These are phyloP conservation scores for Hemileccinum impolitum DNA, from an alignment of 768 basidiomycete genomes.

Conservation along the genomic window DNA sequence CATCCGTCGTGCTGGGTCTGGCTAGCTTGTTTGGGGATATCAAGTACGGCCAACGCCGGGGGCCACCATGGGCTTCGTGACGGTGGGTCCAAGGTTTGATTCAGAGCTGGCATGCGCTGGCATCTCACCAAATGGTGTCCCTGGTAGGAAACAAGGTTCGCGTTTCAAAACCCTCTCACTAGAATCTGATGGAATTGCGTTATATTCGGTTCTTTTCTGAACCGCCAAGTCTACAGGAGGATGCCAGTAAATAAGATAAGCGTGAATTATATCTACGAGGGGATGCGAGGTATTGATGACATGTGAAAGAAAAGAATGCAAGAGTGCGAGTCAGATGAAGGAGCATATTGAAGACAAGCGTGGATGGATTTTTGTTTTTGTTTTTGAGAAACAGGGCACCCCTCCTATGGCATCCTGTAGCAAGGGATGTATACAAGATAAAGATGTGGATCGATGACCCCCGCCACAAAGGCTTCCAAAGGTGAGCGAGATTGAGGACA, in stretches of 20 bases:
- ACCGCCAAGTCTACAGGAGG: constrained; percentile 21
- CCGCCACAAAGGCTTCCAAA: background rate
- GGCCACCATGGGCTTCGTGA: too few relatives aligned
- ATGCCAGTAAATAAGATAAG: constrained; percentile 21
- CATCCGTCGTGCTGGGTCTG: too few relatives aligned
- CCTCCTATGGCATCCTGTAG: constrained; percentile 9
- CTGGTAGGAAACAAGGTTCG: too few relatives aligned
- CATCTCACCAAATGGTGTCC: too few relatives aligned
- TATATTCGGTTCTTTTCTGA: constrained; percentile 16
- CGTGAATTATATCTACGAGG: constrained; percentile 18
- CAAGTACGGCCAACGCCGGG: too few relatives aligned
- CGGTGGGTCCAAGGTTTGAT: too few relatives aligned
- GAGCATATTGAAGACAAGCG: constrained; percentile 1
- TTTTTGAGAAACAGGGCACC: background rate
- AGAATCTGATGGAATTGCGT: background rate
- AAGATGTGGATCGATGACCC: constrained; percentile 4
- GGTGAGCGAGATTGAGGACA: constrained; percentile 5
- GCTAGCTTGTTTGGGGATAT: too few relatives aligned
- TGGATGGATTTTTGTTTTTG: background rate
- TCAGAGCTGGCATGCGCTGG: too few relatives aligned
- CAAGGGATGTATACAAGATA: constrained; percentile 22
- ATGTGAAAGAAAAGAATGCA: constrained; percentile 6
- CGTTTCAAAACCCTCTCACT: background rate
- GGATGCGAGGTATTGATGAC: constrained; percentile 8
- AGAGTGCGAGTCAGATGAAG: background rate